phyloP scores from a whole-genome alignment of 441 rosid species.

The Bruguiera hainesii region DNA sequence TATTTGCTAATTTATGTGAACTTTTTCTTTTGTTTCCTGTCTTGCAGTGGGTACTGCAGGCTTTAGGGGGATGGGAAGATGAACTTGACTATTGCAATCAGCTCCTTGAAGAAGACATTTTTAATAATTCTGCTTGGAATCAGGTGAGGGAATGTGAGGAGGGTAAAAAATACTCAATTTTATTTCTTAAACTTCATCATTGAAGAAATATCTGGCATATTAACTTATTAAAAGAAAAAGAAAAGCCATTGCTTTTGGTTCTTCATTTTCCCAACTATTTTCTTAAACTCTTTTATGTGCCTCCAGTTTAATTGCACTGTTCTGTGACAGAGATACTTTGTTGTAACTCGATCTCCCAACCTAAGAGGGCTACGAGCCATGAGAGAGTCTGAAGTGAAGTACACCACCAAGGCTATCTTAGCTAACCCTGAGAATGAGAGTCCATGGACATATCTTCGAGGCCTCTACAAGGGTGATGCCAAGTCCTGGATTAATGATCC shows the following conservation, averaged over 20 bases:
- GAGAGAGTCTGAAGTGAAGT: constrained; percentile 81
- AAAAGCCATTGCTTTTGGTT: background rate
- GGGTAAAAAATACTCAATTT: background rate
- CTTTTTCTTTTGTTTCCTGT: constrained; percentile 3
- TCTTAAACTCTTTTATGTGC: background rate
- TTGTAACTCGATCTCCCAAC: constrained; percentile 61
- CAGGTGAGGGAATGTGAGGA: constrained; percentile 44
- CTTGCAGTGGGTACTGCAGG: constrained; percentile 71
- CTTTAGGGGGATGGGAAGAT: constrained; percentile 90
- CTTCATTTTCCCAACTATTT: background rate
- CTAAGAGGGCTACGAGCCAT: constrained; percentile 64
- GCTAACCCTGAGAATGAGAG: constrained; percentile 74
- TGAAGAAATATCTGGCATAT: background rate
- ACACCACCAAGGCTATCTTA: constrained; percentile 59
- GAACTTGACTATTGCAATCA: constrained; percentile 77
- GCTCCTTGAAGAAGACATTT: constrained; percentile 78
- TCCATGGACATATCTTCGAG: constrained; percentile 88
- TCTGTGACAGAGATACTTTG: constrained; percentile 68
- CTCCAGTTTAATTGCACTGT: constrained; percentile 8
- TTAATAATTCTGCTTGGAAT: constrained; percentile 97
- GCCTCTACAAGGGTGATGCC: constrained; percentile 66
- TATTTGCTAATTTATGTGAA: background rate
- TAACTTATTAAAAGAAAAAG: background rate
- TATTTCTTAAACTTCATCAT: background rate
- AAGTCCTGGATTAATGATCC: constrained; percentile 53